Evolutionary conservation across 1,284 basidiomycete genomes (phyloP).

Genomic region (Stygiomarasmius scandens): DNA sequence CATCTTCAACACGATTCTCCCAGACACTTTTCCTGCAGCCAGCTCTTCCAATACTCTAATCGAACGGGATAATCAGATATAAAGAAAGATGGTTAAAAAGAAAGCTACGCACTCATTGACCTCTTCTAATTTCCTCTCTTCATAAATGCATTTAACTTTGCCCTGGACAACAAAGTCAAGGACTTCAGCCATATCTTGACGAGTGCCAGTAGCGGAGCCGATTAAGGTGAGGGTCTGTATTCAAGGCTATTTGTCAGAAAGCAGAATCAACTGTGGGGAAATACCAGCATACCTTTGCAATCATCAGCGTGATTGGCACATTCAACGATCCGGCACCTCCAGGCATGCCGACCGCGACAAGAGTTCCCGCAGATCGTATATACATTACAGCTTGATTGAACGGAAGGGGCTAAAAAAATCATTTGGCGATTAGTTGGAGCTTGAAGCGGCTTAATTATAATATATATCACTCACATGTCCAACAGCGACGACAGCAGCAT

Average conservation of each 20-base stretch:
- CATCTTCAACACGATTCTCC: too few relatives aligned
- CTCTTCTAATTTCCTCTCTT: constrained; percentile 48
- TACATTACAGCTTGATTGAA: constrained; percentile 71
- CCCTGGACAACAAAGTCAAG: constrained; percentile 64
- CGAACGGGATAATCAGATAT: too few relatives aligned
- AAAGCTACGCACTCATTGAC: constrained; percentile 49
- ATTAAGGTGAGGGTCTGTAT: constrained; percentile 52
- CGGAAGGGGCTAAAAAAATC: constrained; percentile 42
- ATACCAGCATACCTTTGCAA: constrained; percentile 46
- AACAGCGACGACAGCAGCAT: constrained; percentile 63
- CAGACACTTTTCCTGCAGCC: too few relatives aligned
- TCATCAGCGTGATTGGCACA: constrained; percentile 58
- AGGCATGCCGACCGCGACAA: constrained; percentile 69
- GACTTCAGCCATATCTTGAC: constrained; percentile 69
- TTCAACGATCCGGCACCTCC: constrained; percentile 38
- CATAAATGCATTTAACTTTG: constrained; percentile 60
- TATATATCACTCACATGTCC: constrained; percentile 45
- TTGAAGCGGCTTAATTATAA: too few relatives aligned
- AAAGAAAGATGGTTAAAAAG: too few relatives aligned
- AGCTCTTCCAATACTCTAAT: too few relatives aligned
- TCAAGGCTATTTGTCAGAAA: too few relatives aligned
- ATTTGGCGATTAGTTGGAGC: too few relatives aligned
- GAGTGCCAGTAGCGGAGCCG: constrained; percentile 62
- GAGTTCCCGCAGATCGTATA: constrained; percentile 54
- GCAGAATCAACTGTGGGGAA: background rate